Evolutionary conservation across 2,329 filamentous ascomycete species (phyloP), one percentile per base, ranked within the genome.

Genomic region (Emergomyces pasteurianus): DNA sequence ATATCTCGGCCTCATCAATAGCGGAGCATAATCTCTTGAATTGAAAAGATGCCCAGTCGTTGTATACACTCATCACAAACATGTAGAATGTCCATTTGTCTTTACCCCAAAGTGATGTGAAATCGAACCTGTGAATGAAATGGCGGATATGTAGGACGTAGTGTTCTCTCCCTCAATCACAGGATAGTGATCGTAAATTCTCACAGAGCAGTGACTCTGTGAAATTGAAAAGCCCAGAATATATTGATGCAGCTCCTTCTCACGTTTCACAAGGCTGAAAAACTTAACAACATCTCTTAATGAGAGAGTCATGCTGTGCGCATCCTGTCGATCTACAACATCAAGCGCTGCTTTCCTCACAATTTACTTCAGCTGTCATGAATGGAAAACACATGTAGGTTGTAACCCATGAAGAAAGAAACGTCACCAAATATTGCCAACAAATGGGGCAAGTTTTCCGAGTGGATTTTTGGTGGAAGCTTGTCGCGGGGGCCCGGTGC

Each of bases 391-490:
- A 67, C 58, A 65, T 63, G 21, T 55, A 55, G 2, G n/a, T 7
- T 34, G 52, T 31, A 34, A 3, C 31, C 31, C 34, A 36, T 12
- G 7, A 55, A 55, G 21, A 55, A 55, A 31, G 52, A 31, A 36
- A 26, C 31, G 21, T 55, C 52, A 34, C n/a, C 26, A 28, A 61
- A 58, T n/a, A 7, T 63, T 59, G 57, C 63, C 64, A 8, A 69
- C 60, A 18, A 68, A 74, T 7, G 73, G 72, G 5, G 65, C 62
- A 7, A 81, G 65, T 67, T 74, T 79, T 12, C 65, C 46, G 4
- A 71, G 66, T 61, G 74, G 71, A 21, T 68, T 65, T 14, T 69
- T 63, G 1, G 68, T 73, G 61, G 76, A 75, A 56, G 69, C 67
- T n/a, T 64, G 59, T 56, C 66, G 59, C 58, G 63, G 66, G 63